These are phyloP conservation scores for Suillus weaverae DNA, from an alignment of 768 basidiomycete species.

Conservation along the genomic window DNA sequence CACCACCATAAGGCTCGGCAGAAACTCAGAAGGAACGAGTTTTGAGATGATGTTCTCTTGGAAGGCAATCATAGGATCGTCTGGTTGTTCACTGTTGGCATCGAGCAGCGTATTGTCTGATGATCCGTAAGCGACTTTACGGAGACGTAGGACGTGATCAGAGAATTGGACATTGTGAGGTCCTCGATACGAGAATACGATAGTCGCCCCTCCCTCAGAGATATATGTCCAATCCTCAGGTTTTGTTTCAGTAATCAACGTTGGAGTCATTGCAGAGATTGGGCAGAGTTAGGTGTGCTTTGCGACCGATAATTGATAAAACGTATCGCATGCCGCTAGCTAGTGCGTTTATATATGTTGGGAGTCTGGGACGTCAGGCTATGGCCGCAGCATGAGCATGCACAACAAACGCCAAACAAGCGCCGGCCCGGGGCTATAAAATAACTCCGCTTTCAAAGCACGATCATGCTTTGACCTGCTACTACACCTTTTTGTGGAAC, in stretches of 20 bases:
- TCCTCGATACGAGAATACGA: conserved; percentile 83
- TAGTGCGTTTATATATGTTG: background rate
- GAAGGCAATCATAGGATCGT: conserved; percentile 44
- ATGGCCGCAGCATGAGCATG: no score
- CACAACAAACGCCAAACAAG: background rate
- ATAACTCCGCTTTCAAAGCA: background rate
- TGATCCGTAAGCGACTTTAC: conserved; percentile 46
- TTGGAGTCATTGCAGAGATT: conserved; percentile 13
- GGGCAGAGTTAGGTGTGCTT: background rate
- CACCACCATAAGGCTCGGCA: conserved; percentile 59
- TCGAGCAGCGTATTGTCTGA: background rate
- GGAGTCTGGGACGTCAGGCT: no score
- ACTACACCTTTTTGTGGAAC: background rate
- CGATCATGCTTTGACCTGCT: background rate
- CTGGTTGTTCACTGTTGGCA: background rate
- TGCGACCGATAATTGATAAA: background rate
- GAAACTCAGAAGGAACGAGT: conserved; percentile 58
- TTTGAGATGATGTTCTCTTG: conserved; percentile 62
- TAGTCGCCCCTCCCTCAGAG: conserved; percentile 90
- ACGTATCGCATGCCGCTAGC: background rate
- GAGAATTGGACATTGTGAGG: conserved; percentile 48
- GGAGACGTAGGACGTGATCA: conserved; percentile 73
- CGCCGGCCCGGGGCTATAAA: background rate
- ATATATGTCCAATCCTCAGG: conserved; percentile 76
- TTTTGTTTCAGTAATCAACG: conserved; percentile 27